These are phyloP conservation scores for Xylaria digitata DNA, from an alignment of 2,329 filamentous ascomycete genomes.

Conservation along the genomic window DNA sequence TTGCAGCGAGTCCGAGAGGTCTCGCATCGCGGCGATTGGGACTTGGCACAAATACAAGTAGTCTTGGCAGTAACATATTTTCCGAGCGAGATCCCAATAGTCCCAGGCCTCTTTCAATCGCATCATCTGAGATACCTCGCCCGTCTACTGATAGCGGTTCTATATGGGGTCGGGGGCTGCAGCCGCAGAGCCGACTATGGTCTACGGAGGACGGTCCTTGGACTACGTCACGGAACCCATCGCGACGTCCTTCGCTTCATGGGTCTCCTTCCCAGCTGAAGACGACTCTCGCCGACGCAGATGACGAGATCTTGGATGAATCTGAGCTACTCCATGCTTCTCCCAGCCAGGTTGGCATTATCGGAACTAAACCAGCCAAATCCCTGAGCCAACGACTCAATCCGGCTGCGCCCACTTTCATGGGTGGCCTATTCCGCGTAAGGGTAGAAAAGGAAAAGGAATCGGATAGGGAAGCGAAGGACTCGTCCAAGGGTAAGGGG, in stretches of 20 bases:
- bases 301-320: conserved; percentile 73
- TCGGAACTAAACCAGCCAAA: conserved; percentile 79
- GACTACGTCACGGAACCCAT: conserved; percentile 71
- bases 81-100: conserved; percentile 68
- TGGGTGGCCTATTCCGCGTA: conserved; percentile 71
- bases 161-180: conserved; percentile 72
- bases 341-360: conserved; percentile 73
- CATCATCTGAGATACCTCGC: conserved; percentile 76
- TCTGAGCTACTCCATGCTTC: conserved; percentile 65
- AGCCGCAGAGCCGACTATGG: conserved; percentile 69
- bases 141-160: conserved; percentile 83
- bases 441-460: conserved; percentile 51
- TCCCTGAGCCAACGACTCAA: conserved; percentile 76
- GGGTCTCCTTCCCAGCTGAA: conserved; percentile 74
- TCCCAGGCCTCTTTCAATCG: conserved; percentile 75
- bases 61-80: conserved; percentile 58
- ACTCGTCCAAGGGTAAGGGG: conserved; percentile 53
- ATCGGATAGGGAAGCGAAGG: conserved; percentile 52
- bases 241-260: conserved; percentile 83
- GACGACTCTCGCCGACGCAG: conserved; percentile 70
- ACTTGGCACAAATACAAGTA: conserved; percentile 57
- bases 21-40: conserved; percentile 44
- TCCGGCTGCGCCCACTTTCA: conserved; percentile 89
- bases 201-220: conserved; percentile 67
- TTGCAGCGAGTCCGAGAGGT: conserved; percentile 46